A percentile compares a stretch with the other conserved stretches of the same genome.
Conservation (phyloP, 495 filamentous ascomycete genomes). For the Annulohypoxylon bovei region DNA sequence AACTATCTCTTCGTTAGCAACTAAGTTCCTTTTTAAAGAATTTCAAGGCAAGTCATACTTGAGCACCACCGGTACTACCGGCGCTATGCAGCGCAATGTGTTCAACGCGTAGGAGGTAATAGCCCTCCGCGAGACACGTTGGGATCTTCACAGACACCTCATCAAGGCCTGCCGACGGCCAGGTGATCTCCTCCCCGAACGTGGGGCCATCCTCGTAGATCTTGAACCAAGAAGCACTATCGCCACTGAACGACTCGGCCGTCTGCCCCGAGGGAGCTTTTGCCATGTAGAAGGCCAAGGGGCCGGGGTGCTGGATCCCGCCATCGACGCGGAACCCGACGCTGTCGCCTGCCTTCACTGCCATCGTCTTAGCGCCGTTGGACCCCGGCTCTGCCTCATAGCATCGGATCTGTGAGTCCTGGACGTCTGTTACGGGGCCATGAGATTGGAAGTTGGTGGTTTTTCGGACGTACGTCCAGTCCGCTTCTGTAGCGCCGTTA, state of each 20-base stretch:
- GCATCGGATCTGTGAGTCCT: background rate
- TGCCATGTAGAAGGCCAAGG: constrained; percentile 8
- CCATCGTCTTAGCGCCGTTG: constrained; percentile 1
- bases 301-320: background rate
- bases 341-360: background rate
- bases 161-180: background rate
- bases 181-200: constrained; percentile 5
- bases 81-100: constrained; percentile 2
- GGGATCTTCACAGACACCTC: constrained; percentile 2
- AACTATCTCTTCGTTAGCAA: background rate
- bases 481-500: background rate
- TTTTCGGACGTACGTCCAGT: constrained; percentile 7
- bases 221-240: background rate
- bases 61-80: background rate
- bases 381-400: background rate
- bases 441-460: constrained; percentile 1
- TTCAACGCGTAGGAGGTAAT: constrained; percentile 1
- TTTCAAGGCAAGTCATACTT: background rate
- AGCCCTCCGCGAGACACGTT: background rate
- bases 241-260: background rate
- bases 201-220: constrained; percentile 3
- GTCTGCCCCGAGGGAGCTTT: background rate
- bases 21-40: background rate
- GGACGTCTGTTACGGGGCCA: background rate
- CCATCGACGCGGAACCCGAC: constrained; percentile 2